phyloP scores from a whole-genome alignment of 2,329 filamentous ascomycete species.

The Pseudogymnoascus sp. region DNA sequence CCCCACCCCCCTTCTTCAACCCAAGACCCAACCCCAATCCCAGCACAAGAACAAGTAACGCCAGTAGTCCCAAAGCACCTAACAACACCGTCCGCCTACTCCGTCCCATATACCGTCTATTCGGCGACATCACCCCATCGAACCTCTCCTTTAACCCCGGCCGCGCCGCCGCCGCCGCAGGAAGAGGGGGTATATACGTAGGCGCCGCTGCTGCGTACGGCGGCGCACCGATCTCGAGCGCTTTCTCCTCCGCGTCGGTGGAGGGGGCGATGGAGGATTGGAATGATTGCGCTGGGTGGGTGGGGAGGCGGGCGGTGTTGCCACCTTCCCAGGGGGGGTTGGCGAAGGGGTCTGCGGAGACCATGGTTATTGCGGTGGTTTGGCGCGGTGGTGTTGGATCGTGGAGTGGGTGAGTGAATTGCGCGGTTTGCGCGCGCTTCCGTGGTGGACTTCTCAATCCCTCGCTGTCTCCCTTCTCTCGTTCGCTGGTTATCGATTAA shows the following conservation, averaged over 20 bases:
- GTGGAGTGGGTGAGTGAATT: too few relatives aligned
- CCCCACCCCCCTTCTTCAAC: conserved; percentile 8
- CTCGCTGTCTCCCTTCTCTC: not conserved
- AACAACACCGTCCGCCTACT: conserved; percentile 15
- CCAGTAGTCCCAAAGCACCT: conserved; percentile 15
- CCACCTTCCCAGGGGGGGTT: conserved; percentile 7
- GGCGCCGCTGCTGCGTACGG: not conserved
- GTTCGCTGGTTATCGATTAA: not conserved
- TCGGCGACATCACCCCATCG: conserved; percentile 4
- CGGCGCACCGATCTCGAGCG: not conserved
- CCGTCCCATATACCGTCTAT: conserved; percentile 15
- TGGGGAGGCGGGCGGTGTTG: not conserved
- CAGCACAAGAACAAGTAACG: conserved; percentile 14
- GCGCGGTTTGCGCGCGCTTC: not conserved
- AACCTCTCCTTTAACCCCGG: not conserved
- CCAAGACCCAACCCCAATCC: conserved; percentile 20
- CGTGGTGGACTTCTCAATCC: not conserved
- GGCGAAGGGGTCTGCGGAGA: not conserved
- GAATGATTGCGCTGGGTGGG: not conserved
- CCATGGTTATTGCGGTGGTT: not conserved
- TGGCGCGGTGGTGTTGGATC: not conserved
- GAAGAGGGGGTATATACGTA: not conserved
- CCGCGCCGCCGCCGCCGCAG: not conserved
- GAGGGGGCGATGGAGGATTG: not conserved
- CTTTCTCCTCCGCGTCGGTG: not conserved